Evolutionary conservation across 495 filamentous ascomycete species (phyloP).

Genomic region (Talaromyces liani): DNA sequence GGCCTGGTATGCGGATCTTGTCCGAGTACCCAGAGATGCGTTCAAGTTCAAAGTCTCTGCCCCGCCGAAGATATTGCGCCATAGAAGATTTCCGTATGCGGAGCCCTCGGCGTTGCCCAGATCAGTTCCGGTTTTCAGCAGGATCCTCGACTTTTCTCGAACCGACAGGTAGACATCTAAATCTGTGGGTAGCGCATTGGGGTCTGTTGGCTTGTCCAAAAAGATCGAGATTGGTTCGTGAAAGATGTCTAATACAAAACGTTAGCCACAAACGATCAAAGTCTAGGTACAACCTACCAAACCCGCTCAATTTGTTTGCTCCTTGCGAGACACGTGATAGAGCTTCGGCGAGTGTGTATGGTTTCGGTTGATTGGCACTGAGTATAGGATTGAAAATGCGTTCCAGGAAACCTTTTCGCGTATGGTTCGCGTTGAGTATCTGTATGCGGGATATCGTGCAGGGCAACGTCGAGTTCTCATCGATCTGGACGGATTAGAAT

Average conservation of each 20-base stretch:
- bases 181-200: slow-evolving; percentile 57
- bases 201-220: slow-evolving; percentile 62
- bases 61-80: slow-evolving; percentile 91
- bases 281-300: slow-evolving; percentile 49
- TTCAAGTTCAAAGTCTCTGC: slow-evolving; percentile 83
- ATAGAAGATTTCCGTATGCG: slow-evolving; percentile 73
- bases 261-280: background rate
- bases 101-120: slow-evolving; percentile 86
- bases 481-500: slow-evolving; percentile 45
- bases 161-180: slow-evolving; percentile 70
- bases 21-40: slow-evolving; percentile 80
- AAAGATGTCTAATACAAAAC: slow-evolving; percentile 61
- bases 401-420: slow-evolving; percentile 71
- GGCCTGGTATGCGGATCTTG: slow-evolving; percentile 79
- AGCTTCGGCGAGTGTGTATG: slow-evolving; percentile 71
- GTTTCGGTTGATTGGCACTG: slow-evolving; percentile 52
- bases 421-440: slow-evolving; percentile 70
- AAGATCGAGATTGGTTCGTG: slow-evolving; percentile 73
- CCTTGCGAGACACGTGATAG: slow-evolving; percentile 59
- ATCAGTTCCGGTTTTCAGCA: slow-evolving; percentile 87
- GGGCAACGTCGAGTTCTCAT: slow-evolving; percentile 69
- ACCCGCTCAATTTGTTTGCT: slow-evolving; percentile 66
- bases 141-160: slow-evolving; percentile 68
- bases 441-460: slow-evolving; percentile 76
- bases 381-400: slow-evolving; percentile 71